phyloP scores from a whole-genome alignment of 352 stramenopile species.

The Pythium sp. region DNA sequence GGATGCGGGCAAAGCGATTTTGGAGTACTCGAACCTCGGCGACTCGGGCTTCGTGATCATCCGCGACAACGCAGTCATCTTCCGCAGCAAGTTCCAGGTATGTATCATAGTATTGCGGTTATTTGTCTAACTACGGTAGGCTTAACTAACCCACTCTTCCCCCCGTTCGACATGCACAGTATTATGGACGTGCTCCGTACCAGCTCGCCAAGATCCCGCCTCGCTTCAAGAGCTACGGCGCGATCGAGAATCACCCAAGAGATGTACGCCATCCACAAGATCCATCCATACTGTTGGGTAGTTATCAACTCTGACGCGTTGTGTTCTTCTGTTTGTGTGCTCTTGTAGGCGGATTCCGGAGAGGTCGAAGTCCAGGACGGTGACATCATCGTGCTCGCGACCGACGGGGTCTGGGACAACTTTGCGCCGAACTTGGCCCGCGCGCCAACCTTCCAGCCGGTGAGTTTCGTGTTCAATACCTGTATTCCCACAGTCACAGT shows the following conservation, averaged over 20 bases:
- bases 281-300: neutral
- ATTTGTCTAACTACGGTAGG: neutral
- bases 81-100: constrained; percentile 75
- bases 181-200: constrained; percentile 71
- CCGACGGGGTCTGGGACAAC: constrained; percentile 83
- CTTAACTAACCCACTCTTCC: neutral
- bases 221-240: constrained; percentile 71
- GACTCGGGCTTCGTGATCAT: constrained; percentile 80
- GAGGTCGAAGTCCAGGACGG: constrained; percentile 70
- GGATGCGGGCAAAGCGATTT: constrained; percentile 35
- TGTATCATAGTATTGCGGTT: constrained; percentile 1
- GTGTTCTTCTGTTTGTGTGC: neutral
- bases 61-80: constrained; percentile 54
- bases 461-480: constrained; percentile 21
- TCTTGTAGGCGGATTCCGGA: constrained; percentile 55
- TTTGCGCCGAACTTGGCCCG: constrained; percentile 56
- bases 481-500: neutral
- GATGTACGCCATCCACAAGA: constrained; percentile 39
- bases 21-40: constrained; percentile 81
- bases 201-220: constrained; percentile 74
- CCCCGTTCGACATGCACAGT: constrained; percentile 26
- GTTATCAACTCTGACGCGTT: neutral
- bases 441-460: constrained; percentile 49
- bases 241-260: constrained; percentile 72
- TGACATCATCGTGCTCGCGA: constrained; percentile 77